A percentile compares a stretch with the other conserved stretches of the same genome.
phyloP scores from a whole-genome alignment of 768 basidiomycete genomes.

The Tylopilus vinaceipallidus region DNA sequence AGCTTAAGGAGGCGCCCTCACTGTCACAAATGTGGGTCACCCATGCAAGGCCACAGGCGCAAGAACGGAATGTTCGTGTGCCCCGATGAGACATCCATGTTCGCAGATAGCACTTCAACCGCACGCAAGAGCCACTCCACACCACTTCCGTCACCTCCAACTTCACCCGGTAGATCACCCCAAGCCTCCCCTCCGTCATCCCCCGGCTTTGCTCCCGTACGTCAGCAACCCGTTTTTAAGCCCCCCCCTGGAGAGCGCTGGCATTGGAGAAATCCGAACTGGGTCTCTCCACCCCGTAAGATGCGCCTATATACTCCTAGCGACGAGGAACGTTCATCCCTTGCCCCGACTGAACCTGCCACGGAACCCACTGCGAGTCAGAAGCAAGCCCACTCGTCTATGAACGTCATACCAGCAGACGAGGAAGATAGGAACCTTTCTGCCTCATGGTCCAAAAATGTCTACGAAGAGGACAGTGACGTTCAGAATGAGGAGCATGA shows the following conservation, averaged over 20 bases:
- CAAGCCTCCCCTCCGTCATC: conserved; percentile 13
- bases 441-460: conserved; percentile 8
- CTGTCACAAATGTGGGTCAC: conserved; percentile 33
- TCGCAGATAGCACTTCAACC: conserved; percentile 14
- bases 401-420: conserved; percentile 8
- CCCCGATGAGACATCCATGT: conserved; percentile 16
- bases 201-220: conserved; percentile 15
- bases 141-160: conserved; percentile 27
- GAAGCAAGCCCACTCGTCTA: neutral
- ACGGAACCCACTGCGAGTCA: conserved; percentile 17
- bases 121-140: conserved; percentile 21
- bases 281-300: conserved; percentile 33
- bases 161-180: conserved; percentile 27
- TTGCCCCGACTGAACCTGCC: conserved; percentile 31
- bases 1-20: conserved; percentile 34
- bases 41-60: conserved; percentile 34
- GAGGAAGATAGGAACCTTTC: conserved; percentile 7
- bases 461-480: conserved; percentile 11
- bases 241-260: conserved; percentile 30
- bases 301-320: conserved; percentile 23
- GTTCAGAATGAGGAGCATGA: conserved; percentile 7
- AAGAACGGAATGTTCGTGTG: conserved; percentile 32
- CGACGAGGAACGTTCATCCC: conserved; percentile 24
- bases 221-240: conserved; percentile 20
- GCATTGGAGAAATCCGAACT: conserved; percentile 36